Evolutionary conservation across 441 rosid species (phyloP), one percentile per base, ranked within the genome.

Genomic region (Erodium trifolium): DNA sequence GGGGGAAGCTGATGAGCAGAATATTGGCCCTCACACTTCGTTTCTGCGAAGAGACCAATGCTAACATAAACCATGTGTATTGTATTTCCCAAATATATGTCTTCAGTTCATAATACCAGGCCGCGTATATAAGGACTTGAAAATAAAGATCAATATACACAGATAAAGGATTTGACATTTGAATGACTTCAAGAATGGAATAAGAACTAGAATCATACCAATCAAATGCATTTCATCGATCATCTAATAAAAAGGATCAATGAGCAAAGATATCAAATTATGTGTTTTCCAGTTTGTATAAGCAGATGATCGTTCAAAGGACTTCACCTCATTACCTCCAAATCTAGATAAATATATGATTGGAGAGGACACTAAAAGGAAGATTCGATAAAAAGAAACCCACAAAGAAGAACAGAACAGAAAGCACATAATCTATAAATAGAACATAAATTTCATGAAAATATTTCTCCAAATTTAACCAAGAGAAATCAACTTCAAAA

Each of bases 11-110:
- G 37, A 71, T 1, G 68, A 71, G 73, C 68, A 29, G 37, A n/a
- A 71, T 49, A 51, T 71, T 71, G 43, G 73, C n/a, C 68, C 16
- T 71, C 12, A 64, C 13, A 18, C 65, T 71, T 14, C 73, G 63
- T 37, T 66, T 71, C 73, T 71, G 73, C 63, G 2, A 47, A 70
- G 13, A 55, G 47, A 53, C 27, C 27, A 23, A 23, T n/a, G 51
- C 57, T 49, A 49, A 4, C 16, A 16, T 60, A 10, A 8, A 69
- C n/a, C 43, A 17, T 3, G 27, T 23, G 27, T 23, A 23, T 23
- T 23, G 27, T 23, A 41, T 16, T 11, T 5, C 13, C 3, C 1
- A 11, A 2, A 41, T 66, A 5, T 11, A 66, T 66, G 31, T 19
- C 8, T 23, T 23, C 27, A 23, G 27, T 23, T 23, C 27, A 23